Evolutionary conservation across 495 filamentous ascomycete genomes (phyloP).

Genomic region (Penicillium coffeae): DNA sequence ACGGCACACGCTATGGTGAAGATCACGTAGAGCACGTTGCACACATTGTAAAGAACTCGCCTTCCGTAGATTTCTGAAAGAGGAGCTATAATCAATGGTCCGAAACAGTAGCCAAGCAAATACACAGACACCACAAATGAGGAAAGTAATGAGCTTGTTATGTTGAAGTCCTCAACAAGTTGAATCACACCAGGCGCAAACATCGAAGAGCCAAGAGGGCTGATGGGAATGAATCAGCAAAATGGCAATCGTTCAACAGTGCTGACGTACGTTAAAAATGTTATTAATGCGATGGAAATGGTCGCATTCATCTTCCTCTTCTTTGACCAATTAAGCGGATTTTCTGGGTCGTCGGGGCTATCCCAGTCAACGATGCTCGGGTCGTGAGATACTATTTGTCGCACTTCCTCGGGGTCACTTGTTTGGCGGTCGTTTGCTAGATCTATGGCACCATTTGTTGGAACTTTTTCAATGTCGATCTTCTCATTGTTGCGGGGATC

Average conservation of each 20-base stretch:
- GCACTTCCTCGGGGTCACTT: neutral
- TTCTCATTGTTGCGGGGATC: neutral
- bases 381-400: neutral
- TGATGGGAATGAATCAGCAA: slow-evolving; percentile 11
- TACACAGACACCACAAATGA: slow-evolving; percentile 42
- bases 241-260: neutral
- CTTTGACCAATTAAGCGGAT: slow-evolving; percentile 58
- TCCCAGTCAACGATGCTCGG: slow-evolving; percentile 44
- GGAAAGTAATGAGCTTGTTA: slow-evolving; percentile 24
- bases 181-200: slow-evolving; percentile 55
- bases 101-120: slow-evolving; percentile 35
- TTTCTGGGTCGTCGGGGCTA: slow-evolving; percentile 52
- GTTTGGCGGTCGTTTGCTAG: no score
- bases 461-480: neutral
- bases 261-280: slow-evolving; percentile 49
- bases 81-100: slow-evolving; percentile 38
- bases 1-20: slow-evolving; percentile 47
- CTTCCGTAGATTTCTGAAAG: slow-evolving; percentile 46
- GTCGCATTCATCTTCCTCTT: slow-evolving; percentile 45
- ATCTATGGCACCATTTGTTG: no score
- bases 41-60: slow-evolving; percentile 33
- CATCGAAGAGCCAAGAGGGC: slow-evolving; percentile 58
- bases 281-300: slow-evolving; percentile 44
- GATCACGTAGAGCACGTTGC: slow-evolving; percentile 40
- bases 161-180: slow-evolving; percentile 53